Evolutionary conservation across 495 filamentous ascomycete genomes (phyloP).

Genomic region (Penicillium lividum): DNA sequence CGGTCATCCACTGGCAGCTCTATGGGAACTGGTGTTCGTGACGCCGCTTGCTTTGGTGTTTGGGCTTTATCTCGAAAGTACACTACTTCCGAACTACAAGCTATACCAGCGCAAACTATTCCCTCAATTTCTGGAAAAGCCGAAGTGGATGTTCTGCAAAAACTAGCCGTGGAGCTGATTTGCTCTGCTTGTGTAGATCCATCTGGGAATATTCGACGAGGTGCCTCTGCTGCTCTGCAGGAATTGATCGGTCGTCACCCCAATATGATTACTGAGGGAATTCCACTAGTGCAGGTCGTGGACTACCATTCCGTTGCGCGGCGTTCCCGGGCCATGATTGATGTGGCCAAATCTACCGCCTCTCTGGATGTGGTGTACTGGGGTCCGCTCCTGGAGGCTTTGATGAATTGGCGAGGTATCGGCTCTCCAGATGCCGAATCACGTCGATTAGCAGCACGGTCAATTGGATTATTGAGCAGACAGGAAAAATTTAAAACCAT

Average conservation of each 20-base stretch:
- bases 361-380: conserved; percentile 68
- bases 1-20: conserved; percentile 76
- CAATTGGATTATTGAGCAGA: conserved; percentile 61
- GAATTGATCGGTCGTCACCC: conserved; percentile 93
- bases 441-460: conserved; percentile 67
- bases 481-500: conserved; percentile 36
- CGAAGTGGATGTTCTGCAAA: conserved; percentile 59
- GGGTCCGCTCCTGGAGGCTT: conserved; percentile 62
- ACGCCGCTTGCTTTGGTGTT: conserved; percentile 93
- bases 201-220: conserved; percentile 87
- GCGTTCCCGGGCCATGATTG: conserved; percentile 74
- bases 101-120: conserved; percentile 50
- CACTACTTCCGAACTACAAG: conserved; percentile 72
- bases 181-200: conserved; percentile 84
- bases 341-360: conserved; percentile 69
- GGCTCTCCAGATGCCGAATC: conserved; percentile 72
- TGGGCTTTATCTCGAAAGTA: conserved; percentile 92
- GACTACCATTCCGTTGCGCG: conserved; percentile 92
- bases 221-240: conserved; percentile 89
- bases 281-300: conserved; percentile 80
- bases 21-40: conserved; percentile 89
- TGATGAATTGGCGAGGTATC: conserved; percentile 87
- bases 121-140: conserved; percentile 26
- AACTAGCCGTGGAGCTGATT: conserved; percentile 76
- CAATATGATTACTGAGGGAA: conserved; percentile 75